Evolutionary conservation across 306 rosid genomes (phyloP), one percentile per base, ranked within the genome.

Genomic region (Fagus crenata): DNA sequence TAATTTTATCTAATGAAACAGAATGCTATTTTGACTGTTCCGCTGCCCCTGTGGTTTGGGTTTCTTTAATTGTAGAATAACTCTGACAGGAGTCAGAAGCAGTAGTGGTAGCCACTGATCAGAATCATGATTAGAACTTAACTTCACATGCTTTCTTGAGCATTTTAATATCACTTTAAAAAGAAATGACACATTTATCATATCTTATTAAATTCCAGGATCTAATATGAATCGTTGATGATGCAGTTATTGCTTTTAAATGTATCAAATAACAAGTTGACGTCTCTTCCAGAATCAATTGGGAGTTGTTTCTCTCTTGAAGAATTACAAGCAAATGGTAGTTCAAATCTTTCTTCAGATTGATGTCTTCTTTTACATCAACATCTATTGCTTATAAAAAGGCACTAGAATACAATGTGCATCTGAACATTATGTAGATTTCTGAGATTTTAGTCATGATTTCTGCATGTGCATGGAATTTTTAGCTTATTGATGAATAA

Each of bases 251-350:
- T 81, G 86, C 84, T 96, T 80, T 85, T 96, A 80, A 89, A 96
- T 78, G 91, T 91, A 79, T 88, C 99, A 32, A 92, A 84, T 42
- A 95, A 95, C 91, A 86, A 91, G 85, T 81, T 95, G 69, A 84
- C 84, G 77, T 88, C 86, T 78, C 93, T 96, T 68, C 99, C 99
- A 31, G 98, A 96, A 83, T 96, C 99, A 77, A 84, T 96, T 53
- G 99, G 98, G 73, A 87, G 93, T 86, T 96, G 97, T 85, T 89
- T 87, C 87, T 96, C 97, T 78, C 84, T 96, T 73, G 99, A 96
- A 96, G 99, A 96, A 84, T 79, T 96, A 83, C 93, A 96, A 84
- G 98, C 99, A 53, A 84, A 89, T 82, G 93, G 99, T 96, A 85
- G 74, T 75, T 78, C 46, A 65, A 17, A 37, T 65, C 71, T 65